Evolutionary conservation across 2,329 filamentous ascomycete genomes (phyloP), one percentile per base, ranked within the genome.

Genomic region (Alternaria viburni): DNA sequence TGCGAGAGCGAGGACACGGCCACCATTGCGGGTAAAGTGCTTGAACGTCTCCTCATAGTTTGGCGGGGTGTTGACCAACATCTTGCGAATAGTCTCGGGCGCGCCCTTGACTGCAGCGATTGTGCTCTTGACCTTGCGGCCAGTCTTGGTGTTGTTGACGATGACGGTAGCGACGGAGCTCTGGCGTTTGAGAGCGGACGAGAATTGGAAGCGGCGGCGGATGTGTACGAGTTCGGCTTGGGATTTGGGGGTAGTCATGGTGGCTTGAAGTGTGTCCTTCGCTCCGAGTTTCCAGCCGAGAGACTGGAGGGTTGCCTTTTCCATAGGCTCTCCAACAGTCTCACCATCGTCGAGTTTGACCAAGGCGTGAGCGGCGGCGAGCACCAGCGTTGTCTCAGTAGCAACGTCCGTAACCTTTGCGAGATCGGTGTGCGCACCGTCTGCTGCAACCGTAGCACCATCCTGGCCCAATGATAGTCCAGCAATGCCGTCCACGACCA

Each of bases 11-110:
- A 99, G 87, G 13, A 99, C 96, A 84, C 96, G 92, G 46, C 93
- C 96, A 71, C 96, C 96, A 73, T 96, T 97, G 67, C 96, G 89
- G 58, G 95, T 98, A 76, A 98, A 99, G 83, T 97, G 93, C 81
- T 98, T 99, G 87, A 90, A 99, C 0, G 96, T 99, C 82, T 98
- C 96, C 79, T 99, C 96, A 75, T 99, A 99, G 77, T 97, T 89
- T 1, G 89, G 86, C 8, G 96, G 96, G 10, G 93, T 88, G 32
- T 90, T 86, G 36, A 93, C 86, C 65, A 99, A 86, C 92, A 97
- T 97, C 77, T 92, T 94, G 80, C 93, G 90, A 74, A 99, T 97
- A 0, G 96, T 99, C 83, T 99, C 96, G 1, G 96, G 96, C 8
- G 96, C 96, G 77, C 96, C 96, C 83, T 99, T 99, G 69, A 98